Evolutionary conservation across 139 green algal genomes (phyloP).

Genomic region (Picochlorum sp.): DNA sequence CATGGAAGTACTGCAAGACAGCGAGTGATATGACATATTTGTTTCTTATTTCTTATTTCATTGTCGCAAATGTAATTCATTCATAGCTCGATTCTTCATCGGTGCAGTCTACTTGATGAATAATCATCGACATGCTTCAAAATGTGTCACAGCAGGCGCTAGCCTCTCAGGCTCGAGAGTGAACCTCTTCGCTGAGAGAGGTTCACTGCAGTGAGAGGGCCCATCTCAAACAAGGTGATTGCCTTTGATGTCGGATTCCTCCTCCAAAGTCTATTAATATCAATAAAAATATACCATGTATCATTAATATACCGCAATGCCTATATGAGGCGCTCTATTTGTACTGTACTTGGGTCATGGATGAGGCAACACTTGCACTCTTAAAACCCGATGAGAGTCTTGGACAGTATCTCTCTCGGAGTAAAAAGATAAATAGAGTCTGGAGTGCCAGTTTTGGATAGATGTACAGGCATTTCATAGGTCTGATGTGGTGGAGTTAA

Average conservation of each 20-base stretch:
- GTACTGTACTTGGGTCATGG: no score
- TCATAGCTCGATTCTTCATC: no score
- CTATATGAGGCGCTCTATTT: conserved; percentile 19
- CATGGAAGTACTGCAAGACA: conserved; percentile 1
- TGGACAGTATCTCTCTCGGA: conserved; percentile 16
- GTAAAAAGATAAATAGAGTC: conserved; percentile 21
- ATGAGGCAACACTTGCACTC: not conserved
- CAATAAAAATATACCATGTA: not conserved
- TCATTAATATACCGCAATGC: conserved; percentile 4
- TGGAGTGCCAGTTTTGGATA: conserved; percentile 23
- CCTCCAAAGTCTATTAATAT: not conserved
- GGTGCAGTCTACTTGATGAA: no score
- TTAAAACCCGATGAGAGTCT: conserved; percentile 30
- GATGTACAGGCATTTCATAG: conserved; percentile 7
- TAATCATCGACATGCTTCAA: no score
- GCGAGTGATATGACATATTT: not conserved
- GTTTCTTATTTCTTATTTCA: conserved; percentile 1
- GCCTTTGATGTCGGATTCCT: not conserved
- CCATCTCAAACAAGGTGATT: no score
- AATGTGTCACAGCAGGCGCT: no score
- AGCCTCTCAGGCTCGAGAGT: no score
- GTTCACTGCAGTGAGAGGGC: no score
- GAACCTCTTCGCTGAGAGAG: no score
- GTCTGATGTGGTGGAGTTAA: conserved; percentile 25
- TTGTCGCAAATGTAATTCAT: not conserved